Percentiles rank a stretch among this genome's conserved stretches.
Conservation (phyloP, 2,329 filamentous ascomycete genomes). For the Colletotrichum salicis region DNA sequence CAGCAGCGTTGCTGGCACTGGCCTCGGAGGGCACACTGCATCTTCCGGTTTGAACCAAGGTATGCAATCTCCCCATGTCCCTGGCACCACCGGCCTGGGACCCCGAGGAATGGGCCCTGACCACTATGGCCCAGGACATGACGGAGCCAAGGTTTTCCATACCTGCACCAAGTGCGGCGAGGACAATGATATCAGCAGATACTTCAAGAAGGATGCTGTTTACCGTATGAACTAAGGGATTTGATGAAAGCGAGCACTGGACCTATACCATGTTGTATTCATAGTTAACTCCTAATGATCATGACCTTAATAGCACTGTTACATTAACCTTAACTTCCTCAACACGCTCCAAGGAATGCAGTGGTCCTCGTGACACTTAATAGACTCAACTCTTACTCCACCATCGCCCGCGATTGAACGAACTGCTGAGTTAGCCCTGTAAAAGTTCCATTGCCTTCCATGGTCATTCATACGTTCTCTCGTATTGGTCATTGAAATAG, state of each 20-base stretch:
- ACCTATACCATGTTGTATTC: conserved; percentile 13
- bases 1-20: conserved; percentile 5
- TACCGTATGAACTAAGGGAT: conserved; percentile 31
- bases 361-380: no score
- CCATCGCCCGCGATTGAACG: no score
- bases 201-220: conserved; percentile 36
- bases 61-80: conserved; percentile 9
- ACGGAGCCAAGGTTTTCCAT: conserved; percentile 36
- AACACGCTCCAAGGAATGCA: no score
- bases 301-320: conserved; percentile 6
- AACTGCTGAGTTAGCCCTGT: rapidly evolving
- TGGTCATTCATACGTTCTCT: conserved; percentile 8
- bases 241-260: conserved; percentile 8
- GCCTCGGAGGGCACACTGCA: conserved; percentile 13
- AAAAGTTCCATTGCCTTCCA: no score
- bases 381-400: no score
- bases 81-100: conserved; percentile 17
- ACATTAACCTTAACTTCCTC: no score
- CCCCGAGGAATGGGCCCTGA: conserved; percentile 24
- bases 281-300: conserved; percentile 19
- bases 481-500: conserved; percentile 46
- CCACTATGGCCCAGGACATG: conserved; percentile 36
- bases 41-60: conserved; percentile 27
- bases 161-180: conserved; percentile 33
- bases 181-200: conserved; percentile 38